Evolutionary conservation across 139 green algal species (phyloP), one percentile per base, ranked within the genome.

Genomic region (Mychonastes homosphaera): DNA sequence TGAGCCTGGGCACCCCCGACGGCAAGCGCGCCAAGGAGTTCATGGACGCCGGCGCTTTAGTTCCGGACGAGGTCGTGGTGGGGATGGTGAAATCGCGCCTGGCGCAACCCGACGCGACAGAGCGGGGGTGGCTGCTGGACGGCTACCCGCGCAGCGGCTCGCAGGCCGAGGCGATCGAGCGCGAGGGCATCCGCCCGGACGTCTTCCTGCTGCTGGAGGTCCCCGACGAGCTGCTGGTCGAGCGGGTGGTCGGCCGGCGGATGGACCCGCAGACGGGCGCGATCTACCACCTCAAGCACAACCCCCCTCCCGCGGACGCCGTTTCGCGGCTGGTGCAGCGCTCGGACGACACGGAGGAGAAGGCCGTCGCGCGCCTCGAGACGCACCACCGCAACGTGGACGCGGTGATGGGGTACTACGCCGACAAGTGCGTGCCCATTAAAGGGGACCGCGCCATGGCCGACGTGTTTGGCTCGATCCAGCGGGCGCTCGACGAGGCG

Each of bases 131-230:
- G 92, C 79, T 99, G 53, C 73, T 99, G 63, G 92, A 99, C 62
- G 92, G 92, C 38, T 99, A 98, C 73, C 92, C 92, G 0, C 80
- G 92, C 45, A 91, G 77, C 56, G 82, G 66, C 1, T 81, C 81
- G 4, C 92, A 99, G 75, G 92, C 92, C 6, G 77, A 91, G 23
- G 92, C 92, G 13, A 94, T 98, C 49, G 79, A 92, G 63, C 76
- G 85, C 57, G 80, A 86, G 33, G 81, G 82, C 71, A 96, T 99
- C 50, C 69, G 77, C 13, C 92, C 92, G 2, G 89, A 99, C 49
- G 39, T 95, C 3, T 97, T 99, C 74, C 67, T 99, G 23, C 76
- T 98, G 6, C 85, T 98, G 32, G 75, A 91, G 27, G 93, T 99
- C 12, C 88, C 91, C 24, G 84, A 97, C 54, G 82, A 94, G 41